Conservation (phyloP, 192 early-diverging fungal genomes). For the Coemansia pectinata region DNA sequence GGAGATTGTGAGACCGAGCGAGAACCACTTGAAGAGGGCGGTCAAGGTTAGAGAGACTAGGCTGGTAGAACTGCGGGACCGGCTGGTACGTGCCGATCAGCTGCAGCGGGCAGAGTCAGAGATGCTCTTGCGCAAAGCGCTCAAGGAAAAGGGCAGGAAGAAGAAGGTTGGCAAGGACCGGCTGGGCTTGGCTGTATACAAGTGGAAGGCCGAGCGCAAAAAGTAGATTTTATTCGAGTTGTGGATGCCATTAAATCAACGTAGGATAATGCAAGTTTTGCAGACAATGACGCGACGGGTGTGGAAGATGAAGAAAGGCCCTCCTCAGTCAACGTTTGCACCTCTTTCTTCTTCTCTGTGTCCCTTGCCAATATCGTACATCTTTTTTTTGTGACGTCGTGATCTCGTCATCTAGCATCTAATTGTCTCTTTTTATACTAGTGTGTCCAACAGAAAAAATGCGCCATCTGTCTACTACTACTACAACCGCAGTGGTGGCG, state of each 20-base stretch:
- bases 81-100: slow-evolving; percentile 76
- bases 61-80: slow-evolving; percentile 69
- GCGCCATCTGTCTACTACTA: not conserved
- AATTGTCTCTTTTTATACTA: not conserved
- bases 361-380: not conserved
- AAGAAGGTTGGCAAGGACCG: slow-evolving; percentile 81
- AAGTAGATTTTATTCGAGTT: slow-evolving; percentile 58
- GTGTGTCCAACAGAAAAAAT: not conserved
- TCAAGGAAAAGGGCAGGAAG: slow-evolving; percentile 80
- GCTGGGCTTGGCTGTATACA: slow-evolving; percentile 82
- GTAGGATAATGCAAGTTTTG: no score
- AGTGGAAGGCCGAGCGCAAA: slow-evolving; percentile 90
- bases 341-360: not conserved
- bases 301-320: not conserved
- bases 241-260: not conserved
- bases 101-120: slow-evolving; percentile 72
- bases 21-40: slow-evolving; percentile 22
- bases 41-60: slow-evolving; percentile 52
- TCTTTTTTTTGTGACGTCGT: not conserved
- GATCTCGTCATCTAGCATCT: not conserved
- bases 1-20: slow-evolving; percentile 27
- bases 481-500: not conserved
- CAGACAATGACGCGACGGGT: not conserved
- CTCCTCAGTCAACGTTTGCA: not conserved
- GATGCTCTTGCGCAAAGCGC: slow-evolving; percentile 72